Base-by-base conservation (phyloP, 1,284 basidiomycete genomes). In the Xerocomus nothofagi region DNA sequence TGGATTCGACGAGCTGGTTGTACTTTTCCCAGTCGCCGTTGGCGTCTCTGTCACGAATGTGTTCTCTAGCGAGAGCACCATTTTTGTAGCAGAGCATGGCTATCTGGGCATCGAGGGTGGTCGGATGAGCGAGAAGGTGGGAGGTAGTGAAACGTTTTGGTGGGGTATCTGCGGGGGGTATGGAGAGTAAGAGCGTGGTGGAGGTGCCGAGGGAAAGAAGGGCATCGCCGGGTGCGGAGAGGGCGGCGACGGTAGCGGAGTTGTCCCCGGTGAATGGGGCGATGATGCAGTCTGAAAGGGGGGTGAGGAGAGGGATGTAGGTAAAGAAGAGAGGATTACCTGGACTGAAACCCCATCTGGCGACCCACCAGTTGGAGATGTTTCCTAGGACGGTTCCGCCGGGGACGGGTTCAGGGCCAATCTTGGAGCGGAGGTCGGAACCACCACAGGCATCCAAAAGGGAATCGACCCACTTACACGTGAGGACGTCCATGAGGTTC, bases 211-310 rank as follows among this genome's bases (percentile, higher is more conserved):
- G 78, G 10, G 91, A 93, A 27, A 96, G 79, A 33, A 96, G 76
- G 7, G 91, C 93, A 64, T 96, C 91, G 53, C 88, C 81, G n/a
- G 87, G 84, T n/a, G 76, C 76, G 5, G 84, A 85, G 42, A 93
- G 78, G 3, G 87, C 83, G 39, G 93, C 79, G 54, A 95, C 84
- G 3, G 91, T 93, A 1, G 91, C 91, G 3, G 93, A 88, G 66
- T 97, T 97, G 68, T 97, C 93, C 11, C 93, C 93, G 0, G 92
- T 95, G 61, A 93, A 91, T 0, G 91, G 89, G 12, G 88, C 87
- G 47, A 97, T 78, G 39, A 85, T 73, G 61, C 93, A 95, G 24
- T 86, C 88, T 80, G 60, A n/a, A 32, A 31, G 91, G 76, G n/a
- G 18, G 73, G 68, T 23, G 8, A 29, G 30, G 20, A 17, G 3